Percentiles rank a stretch among this genome's conserved stretches.
These are phyloP conservation scores for Pseudozyma tsukubaensis DNA, from an alignment of 1,284 basidiomycete species.

Conservation along the genomic window DNA sequence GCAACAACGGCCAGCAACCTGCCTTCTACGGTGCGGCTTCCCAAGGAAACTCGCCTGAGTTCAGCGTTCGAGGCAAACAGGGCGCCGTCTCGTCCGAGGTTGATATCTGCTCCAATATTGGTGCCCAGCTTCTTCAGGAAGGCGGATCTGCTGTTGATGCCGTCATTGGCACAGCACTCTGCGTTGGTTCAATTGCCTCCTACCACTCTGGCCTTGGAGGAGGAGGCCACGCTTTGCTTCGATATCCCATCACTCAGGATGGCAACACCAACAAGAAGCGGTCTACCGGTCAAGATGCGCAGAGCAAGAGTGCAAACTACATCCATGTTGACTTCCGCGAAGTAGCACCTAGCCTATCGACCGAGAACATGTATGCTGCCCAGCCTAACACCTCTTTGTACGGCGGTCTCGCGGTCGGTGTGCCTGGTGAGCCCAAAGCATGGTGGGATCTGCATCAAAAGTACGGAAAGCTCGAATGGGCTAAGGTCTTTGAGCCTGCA, in stretches of 20 bases:
- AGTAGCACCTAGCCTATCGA: conserved; percentile 68
- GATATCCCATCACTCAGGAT: conserved; percentile 26
- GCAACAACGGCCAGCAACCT: conserved; percentile 17
- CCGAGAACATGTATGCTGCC: conserved; percentile 67
- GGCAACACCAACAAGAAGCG: conserved; percentile 27
- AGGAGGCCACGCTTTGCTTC: conserved; percentile 62
- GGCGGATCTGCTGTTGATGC: conserved; percentile 70
- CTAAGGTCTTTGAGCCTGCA: conserved; percentile 61
- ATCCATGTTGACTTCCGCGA: conserved; percentile 71
- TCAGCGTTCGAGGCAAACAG: conserved; percentile 42
- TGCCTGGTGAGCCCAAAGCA: conserved; percentile 68
- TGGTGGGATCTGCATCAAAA: conserved; percentile 64
- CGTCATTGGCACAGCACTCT: conserved; percentile 65
- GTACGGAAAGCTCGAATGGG: conserved; percentile 68
- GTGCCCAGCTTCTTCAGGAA: conserved; percentile 67
- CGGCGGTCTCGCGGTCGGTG: conserved; percentile 66
- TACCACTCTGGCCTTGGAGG: conserved; percentile 71
- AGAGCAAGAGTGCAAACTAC: conserved; percentile 57
- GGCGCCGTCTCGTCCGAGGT: conserved; percentile 66
- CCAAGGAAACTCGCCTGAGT: conserved; percentile 52
- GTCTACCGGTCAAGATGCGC: conserved; percentile 22
- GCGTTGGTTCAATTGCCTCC: conserved; percentile 69
- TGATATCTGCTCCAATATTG: conserved; percentile 70
- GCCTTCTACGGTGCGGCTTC: conserved; percentile 51
- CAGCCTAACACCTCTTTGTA: conserved; percentile 36